Base-by-base conservation (phyloP, 176 grass and related monocot species). In the Carex pumila region DNA sequence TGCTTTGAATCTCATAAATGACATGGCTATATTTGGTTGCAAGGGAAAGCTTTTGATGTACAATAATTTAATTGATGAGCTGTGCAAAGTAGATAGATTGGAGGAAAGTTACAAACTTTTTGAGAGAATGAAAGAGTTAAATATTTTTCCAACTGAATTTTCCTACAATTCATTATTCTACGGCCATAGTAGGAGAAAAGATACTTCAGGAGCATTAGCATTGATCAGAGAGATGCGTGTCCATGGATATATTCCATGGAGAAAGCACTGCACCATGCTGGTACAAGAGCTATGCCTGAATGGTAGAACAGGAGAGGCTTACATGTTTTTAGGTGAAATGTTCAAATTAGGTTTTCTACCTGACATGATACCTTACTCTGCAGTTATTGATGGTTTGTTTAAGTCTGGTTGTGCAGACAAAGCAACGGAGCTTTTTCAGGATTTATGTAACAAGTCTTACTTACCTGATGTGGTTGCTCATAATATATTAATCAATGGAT, bases 401-500 rank as follows among this genome's bases (percentile, higher is more conserved):
- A 91, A 91, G 80, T 90, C 15, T 68, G 92, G 92, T 59, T 86
- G 88, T n/a, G 60, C 78, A 31, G 82, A 98, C 53, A 85, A 86
- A 76, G 92, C 91, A 29, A 62, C 89, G 41, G 79, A 34, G 32
- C 60, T 98, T 66, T 98, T 94, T 85, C 87, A 68, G 79, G 89
- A 87, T 37, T 90, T 94, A 85, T 94, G 89, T 81, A 84, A 85
- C 15, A 89, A 71, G 45, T 84, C 61, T 82, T 94, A 94, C 91
- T 88, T 94, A 90, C 95, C 91, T 57, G 95, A 98, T 90, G 95
- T 94, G 18, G 87, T 98, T 85, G 92, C 95, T 68, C 87, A 93
- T 86, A 98, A 98, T 89, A 94, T 94, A 78, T 90, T 98, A 77
- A 93, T 98, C 82, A 93, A 92, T 83, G 95, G 92, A 29, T 98